Evolutionary conservation across 2,329 filamentous ascomycete species (phyloP).

Genomic region (Diplocarpon rosae): DNA sequence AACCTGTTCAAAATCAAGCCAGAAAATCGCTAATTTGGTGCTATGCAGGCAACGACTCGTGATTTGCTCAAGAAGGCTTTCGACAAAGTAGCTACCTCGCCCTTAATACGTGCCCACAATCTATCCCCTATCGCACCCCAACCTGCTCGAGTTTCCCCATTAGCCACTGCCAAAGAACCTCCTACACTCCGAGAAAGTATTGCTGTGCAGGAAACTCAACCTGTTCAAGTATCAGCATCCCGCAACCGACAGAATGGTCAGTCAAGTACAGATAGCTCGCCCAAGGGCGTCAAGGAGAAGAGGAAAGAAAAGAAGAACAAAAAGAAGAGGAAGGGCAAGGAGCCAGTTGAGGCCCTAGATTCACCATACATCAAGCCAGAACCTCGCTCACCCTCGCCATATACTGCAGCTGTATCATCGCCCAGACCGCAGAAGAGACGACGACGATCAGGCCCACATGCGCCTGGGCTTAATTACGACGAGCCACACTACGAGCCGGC

Average conservation of each 20-base stretch:
- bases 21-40: constrained; percentile 28
- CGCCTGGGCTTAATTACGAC: constrained; percentile 32
- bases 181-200: constrained; percentile 22
- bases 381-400: constrained; percentile 51
- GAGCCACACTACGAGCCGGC: constrained; percentile 35
- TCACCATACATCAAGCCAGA: constrained; percentile 52
- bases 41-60: constrained; percentile 28
- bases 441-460: constrained; percentile 36
- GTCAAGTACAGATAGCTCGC: constrained; percentile 51
- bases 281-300: constrained; percentile 38
- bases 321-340: constrained; percentile 41
- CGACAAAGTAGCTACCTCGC: constrained; percentile 38
- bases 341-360: constrained; percentile 31
- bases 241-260: constrained; percentile 35
- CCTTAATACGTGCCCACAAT: constrained; percentile 62
- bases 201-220: constrained; percentile 23
- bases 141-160: constrained; percentile 55
- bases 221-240: constrained; percentile 47
- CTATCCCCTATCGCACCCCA: constrained; percentile 64
- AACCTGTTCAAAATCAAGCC: constrained; percentile 3
- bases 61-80: constrained; percentile 31
- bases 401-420: constrained; percentile 38
- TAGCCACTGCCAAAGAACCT: constrained; percentile 36
- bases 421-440: constrained; percentile 46
- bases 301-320: constrained; percentile 43